Conservation (phyloP, 306 rosid species). For the Cyclanthera cordifolia region DNA sequence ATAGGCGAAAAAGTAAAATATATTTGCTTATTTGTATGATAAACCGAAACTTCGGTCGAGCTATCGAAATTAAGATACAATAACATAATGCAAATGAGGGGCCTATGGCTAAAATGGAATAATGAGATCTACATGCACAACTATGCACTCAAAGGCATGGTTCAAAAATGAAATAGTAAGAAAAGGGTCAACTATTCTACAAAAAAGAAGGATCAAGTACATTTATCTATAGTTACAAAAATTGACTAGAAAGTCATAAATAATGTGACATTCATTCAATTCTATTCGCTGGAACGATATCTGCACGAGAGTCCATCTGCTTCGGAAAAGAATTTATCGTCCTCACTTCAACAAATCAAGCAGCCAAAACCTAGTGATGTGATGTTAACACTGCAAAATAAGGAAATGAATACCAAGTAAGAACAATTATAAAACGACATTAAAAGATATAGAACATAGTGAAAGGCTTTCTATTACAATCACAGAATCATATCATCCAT, state of each 20-base stretch:
- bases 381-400: constrained; percentile 17
- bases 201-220: background rate
- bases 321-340: background rate
- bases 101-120: constrained; percentile 5
- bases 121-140: constrained; percentile 1
- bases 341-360: constrained; percentile 2
- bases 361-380: constrained; percentile 10
- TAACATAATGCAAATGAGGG: background rate
- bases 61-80: background rate
- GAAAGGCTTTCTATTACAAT: background rate
- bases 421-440: background rate
- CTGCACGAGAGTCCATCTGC: background rate
- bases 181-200: background rate
- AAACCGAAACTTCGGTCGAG: background rate
- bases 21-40: background rate
- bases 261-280: background rate
- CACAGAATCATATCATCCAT: too few species aligned
- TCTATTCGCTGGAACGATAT: background rate
- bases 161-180: background rate
- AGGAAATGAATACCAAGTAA: constrained; percentile 2
- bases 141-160: background rate
- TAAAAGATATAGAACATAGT: background rate
- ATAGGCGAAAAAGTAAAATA: background rate
- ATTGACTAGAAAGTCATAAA: constrained; percentile 1
- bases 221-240: constrained; percentile 14